Conservation (phyloP, 768 basidiomycete genomes). For the Heimioporus sp. region DNA sequence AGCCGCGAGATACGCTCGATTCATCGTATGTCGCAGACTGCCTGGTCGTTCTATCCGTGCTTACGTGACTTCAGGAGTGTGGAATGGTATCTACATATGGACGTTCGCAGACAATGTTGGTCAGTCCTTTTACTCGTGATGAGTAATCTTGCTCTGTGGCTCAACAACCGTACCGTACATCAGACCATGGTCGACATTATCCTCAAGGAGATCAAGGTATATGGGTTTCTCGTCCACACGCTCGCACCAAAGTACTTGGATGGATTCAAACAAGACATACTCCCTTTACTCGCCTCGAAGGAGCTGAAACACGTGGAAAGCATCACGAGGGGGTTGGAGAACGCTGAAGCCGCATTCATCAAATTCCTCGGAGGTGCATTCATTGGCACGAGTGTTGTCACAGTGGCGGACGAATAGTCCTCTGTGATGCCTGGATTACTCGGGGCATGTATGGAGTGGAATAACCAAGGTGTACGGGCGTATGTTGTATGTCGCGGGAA, state of each 20-base stretch:
- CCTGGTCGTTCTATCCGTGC: not conserved
- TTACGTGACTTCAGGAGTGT: slow-evolving; percentile 26
- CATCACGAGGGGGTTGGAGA: slow-evolving; percentile 37
- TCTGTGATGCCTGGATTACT: no score
- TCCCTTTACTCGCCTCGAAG: slow-evolving; percentile 38
- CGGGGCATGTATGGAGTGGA: no score
- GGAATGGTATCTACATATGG: slow-evolving; percentile 9
- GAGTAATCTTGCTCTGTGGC: no score
- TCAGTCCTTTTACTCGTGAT: not conserved
- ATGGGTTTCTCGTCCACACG: slow-evolving; percentile 16
- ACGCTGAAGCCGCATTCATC: not conserved
- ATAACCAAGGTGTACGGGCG: no score
- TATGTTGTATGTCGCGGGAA: no score
- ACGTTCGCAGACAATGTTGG: not conserved
- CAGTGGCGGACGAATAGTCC: slow-evolving; percentile 3
- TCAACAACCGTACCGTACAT: no score
- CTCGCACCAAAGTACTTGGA: slow-evolving; percentile 30
- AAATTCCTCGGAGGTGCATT: slow-evolving; percentile 4
- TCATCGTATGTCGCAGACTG: slow-evolving; percentile 32
- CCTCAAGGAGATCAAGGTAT: slow-evolving; percentile 37
- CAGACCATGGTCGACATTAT: slow-evolving; percentile 38
- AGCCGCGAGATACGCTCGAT: slow-evolving; percentile 42
- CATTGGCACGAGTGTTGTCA: slow-evolving; percentile 6
- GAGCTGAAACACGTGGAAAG: slow-evolving; percentile 47
- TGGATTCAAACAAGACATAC: slow-evolving; percentile 41